phyloP scores from a whole-genome alignment of 2,329 filamentous ascomycete species.

The Exutisphaerella laricina region DNA sequence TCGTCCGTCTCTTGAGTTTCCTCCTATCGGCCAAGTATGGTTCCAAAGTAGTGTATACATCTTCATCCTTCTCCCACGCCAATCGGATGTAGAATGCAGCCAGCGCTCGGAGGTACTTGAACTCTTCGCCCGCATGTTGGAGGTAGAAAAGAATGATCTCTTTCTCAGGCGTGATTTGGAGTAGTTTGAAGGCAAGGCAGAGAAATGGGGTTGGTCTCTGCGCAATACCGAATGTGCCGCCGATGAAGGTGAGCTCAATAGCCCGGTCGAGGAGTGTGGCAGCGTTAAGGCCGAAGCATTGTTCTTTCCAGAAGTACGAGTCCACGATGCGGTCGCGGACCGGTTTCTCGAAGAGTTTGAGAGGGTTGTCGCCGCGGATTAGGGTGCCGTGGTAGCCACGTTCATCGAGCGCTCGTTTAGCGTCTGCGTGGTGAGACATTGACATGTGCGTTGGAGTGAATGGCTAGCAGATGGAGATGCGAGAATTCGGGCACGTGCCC shows the following conservation, averaged over 20 bases:
- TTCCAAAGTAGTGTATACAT: constrained; percentile 76
- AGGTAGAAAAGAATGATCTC: constrained; percentile 77
- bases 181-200: constrained; percentile 88
- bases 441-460: no score
- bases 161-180: constrained; percentile 77
- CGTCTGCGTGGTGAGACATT: constrained; percentile 70
- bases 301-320: constrained; percentile 97
- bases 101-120: constrained; percentile 78
- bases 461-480: no score
- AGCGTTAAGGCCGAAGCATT: constrained; percentile 90
- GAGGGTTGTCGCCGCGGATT: constrained; percentile 85
- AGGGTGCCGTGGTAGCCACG: constrained; percentile 72
- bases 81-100: constrained; percentile 91
- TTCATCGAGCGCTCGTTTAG: constrained; percentile 73
- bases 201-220: constrained; percentile 91
- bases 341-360: constrained; percentile 92
- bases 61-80: constrained; percentile 74
- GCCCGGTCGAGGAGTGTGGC: constrained; percentile 80
- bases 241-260: constrained; percentile 75
- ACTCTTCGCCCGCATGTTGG: constrained; percentile 63
- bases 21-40: constrained; percentile 74
- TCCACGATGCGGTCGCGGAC: constrained; percentile 94
- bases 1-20: constrained; percentile 72
- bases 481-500: no score
- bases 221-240: constrained; percentile 76